phyloP scores from a whole-genome alignment of 441 rosid genomes.

The Populus hybrid region DNA sequence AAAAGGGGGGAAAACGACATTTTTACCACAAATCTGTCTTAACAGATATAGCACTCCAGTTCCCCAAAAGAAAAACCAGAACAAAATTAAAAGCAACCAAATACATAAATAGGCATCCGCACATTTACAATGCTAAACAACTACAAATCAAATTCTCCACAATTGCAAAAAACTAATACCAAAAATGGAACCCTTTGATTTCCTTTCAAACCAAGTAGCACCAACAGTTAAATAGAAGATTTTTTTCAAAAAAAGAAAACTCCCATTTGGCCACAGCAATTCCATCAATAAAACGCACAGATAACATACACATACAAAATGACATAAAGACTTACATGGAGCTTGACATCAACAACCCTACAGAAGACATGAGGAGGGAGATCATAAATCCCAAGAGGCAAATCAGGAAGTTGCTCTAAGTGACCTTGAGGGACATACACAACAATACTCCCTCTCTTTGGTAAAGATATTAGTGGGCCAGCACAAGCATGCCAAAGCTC shows the following conservation, averaged over 20 bases:
- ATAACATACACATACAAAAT: background rate
- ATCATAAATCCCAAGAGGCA: conserved; percentile 46
- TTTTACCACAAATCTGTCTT: conserved; percentile 13
- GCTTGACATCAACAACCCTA: conserved; percentile 93
- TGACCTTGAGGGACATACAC: conserved; percentile 97
- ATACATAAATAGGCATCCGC: background rate
- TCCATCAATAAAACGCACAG: conserved; percentile 4
- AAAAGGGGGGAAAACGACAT: conserved; percentile 12
- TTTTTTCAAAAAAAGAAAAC: background rate
- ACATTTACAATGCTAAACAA: background rate
- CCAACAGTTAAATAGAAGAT: background rate
- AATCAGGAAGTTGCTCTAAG: conserved; percentile 75
- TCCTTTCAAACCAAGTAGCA: background rate
- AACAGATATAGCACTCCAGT: background rate
- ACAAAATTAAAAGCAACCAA: background rate
- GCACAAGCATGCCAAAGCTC: conserved; percentile 99
- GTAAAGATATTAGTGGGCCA: conserved; percentile 86
- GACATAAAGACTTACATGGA: conserved; percentile 52
- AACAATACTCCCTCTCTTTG: conserved; percentile 72
- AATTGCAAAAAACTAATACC: background rate
- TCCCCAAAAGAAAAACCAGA: background rate
- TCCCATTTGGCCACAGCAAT: background rate
- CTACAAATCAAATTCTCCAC: conserved; percentile 7
- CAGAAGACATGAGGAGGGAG: conserved; percentile 79
- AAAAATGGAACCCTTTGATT: background rate